A percentile compares a stretch with the other conserved stretches of the same genome.
These are phyloP conservation scores for Amanita thiersii DNA, from an alignment of 768 basidiomycete genomes.

Conservation along the genomic window DNA sequence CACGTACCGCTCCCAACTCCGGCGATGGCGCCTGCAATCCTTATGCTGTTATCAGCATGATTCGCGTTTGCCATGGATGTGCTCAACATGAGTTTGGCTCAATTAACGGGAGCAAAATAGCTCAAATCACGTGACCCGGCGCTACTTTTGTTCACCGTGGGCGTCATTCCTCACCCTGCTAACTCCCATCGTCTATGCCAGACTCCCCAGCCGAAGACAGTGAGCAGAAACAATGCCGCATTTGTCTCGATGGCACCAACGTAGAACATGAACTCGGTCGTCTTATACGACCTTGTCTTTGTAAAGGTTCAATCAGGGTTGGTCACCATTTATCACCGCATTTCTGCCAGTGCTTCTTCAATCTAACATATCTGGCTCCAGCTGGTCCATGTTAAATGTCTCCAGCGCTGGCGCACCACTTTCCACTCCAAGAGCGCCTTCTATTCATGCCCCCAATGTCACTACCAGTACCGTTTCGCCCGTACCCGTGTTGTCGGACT, in stretches of 20 bases:
- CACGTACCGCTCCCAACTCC: slow-evolving; percentile 54
- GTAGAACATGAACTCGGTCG: slow-evolving; percentile 58
- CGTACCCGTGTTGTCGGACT: slow-evolving; percentile 64
- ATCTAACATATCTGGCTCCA: slow-evolving; percentile 20
- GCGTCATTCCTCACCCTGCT: slow-evolving; percentile 5
- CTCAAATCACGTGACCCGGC: slow-evolving; percentile 4
- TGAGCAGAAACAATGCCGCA: slow-evolving; percentile 70
- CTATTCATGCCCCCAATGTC: slow-evolving; percentile 76
- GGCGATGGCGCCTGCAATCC: slow-evolving; percentile 44
- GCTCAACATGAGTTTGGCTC: slow-evolving; percentile 1
- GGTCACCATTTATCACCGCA: slow-evolving; percentile 14
- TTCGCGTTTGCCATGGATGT: slow-evolving; percentile 21
- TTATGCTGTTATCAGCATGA: slow-evolving; percentile 28
- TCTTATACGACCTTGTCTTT: slow-evolving; percentile 76
- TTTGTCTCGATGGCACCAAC: slow-evolving; percentile 67
- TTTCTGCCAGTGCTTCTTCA: slow-evolving; percentile 5
- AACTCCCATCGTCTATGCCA: too few species aligned
- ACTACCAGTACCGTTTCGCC: slow-evolving; percentile 68
- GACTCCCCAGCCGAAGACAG: slow-evolving; percentile 5
- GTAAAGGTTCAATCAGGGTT: slow-evolving; percentile 70
- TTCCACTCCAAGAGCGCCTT: slow-evolving; percentile 60
- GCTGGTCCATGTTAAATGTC: slow-evolving; percentile 77
- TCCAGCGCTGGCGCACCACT: slow-evolving; percentile 65
- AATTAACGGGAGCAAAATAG: neutral
- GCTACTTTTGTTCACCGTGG: neutral